A percentile compares a stretch with the other conserved stretches of the same genome.
phyloP scores from a whole-genome alignment of 2,329 filamentous ascomycete genomes.

The Fusarium cyanostomum region DNA sequence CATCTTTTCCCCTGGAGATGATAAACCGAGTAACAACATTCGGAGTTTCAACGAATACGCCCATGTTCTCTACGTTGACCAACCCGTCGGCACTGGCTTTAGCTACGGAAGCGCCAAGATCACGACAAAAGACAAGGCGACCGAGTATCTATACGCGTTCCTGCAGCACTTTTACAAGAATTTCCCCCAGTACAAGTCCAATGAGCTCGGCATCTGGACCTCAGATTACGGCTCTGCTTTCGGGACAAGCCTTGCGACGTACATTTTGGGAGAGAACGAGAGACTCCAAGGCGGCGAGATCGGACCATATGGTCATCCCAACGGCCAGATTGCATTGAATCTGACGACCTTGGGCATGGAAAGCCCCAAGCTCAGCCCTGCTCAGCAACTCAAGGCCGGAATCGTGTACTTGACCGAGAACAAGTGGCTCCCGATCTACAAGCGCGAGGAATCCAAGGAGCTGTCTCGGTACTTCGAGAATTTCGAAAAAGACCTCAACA shows the following conservation, averaged over 20 bases:
- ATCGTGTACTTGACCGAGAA: constrained; percentile 6
- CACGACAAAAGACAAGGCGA: neutral
- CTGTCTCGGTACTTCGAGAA: neutral
- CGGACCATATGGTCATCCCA: too few species aligned
- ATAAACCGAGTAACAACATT: neutral
- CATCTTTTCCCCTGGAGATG: neutral
- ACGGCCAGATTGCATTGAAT: neutral
- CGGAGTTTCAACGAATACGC: constrained; percentile 11
- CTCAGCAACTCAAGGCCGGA: constrained; percentile 4
- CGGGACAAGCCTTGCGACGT: neutral
- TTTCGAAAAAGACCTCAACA: neutral
- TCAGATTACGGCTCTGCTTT: constrained; percentile 5
- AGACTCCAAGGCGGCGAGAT: neutral
- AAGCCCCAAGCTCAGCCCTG: constrained; percentile 14
- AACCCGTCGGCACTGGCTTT: constrained; percentile 4
- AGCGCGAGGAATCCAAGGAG: neutral
- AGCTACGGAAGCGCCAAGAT: constrained; percentile 1
- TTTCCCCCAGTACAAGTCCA: neutral
- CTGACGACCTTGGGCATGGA: constrained; percentile 5
- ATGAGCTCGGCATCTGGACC: constrained; percentile 10
- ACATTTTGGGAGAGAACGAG: neutral
- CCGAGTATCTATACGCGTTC: neutral
- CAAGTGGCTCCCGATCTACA: neutral
- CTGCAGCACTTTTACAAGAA: constrained; percentile 1
- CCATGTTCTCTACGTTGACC: constrained; percentile 14